Evolutionary conservation across 129 eudicot species (phyloP).

Genomic region (Kitagawia praeruptora): DNA sequence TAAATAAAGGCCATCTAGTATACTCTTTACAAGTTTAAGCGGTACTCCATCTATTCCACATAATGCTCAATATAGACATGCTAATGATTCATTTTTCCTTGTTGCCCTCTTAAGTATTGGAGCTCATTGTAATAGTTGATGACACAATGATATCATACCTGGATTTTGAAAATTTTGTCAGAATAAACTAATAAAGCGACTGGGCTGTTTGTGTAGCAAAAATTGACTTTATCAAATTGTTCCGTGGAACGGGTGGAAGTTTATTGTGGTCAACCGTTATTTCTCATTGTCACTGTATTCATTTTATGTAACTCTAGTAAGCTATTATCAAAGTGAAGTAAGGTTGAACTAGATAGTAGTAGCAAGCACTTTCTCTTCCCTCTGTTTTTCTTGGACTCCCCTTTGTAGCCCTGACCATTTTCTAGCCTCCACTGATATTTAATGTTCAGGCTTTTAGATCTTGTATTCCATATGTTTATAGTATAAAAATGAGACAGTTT

Average conservation of each 20-base stretch:
- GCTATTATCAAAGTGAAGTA: too few species aligned
- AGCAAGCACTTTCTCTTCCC: too few species aligned
- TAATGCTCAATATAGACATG: neutral
- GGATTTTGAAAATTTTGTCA: neutral
- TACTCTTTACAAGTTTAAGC: neutral
- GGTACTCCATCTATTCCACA: neutral
- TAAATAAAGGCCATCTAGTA: neutral
- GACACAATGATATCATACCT: neutral
- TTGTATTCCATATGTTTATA: neutral
- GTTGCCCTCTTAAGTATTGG: neutral
- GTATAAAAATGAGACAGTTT: neutral
- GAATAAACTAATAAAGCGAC: too few species aligned
- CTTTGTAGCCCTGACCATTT: too few species aligned
- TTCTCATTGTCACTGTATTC: neutral
- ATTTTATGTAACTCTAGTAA: too few species aligned
- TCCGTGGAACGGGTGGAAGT: too few species aligned
- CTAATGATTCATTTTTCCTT: neutral
- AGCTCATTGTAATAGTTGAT: neutral
- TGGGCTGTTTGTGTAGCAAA: neutral
- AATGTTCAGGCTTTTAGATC: neutral
- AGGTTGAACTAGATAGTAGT: too few species aligned
- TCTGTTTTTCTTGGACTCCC: too few species aligned
- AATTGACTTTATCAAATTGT: neutral
- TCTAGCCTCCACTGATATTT: neutral
- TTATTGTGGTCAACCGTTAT: neutral